Conservation (phyloP, 225 moss, liverwort and hornwort species). For the Pseudoscleropodium purum region DNA sequence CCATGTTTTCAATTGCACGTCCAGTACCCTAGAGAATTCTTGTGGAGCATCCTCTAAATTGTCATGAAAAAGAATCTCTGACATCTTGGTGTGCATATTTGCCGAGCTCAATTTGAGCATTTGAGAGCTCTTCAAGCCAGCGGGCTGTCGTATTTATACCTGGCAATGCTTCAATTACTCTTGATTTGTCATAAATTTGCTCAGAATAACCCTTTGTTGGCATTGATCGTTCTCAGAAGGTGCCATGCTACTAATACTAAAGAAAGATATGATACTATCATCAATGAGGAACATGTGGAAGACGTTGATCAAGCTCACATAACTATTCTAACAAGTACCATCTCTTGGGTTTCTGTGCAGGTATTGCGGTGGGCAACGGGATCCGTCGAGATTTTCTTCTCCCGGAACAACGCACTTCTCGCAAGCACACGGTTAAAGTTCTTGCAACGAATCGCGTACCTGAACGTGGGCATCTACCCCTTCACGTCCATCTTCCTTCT, state of each 20-base stretch:
- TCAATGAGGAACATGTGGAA: background rate
- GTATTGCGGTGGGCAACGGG: conserved; percentile 93
- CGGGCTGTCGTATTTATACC: background rate
- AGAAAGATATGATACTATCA: background rate
- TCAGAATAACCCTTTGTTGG: too few species aligned
- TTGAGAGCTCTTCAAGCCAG: too few species aligned
- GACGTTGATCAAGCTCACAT: background rate
- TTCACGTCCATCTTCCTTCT: conserved; percentile 85
- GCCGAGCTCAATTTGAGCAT: background rate
- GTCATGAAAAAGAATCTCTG: background rate
- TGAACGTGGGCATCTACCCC: conserved; percentile 87
- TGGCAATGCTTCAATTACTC: background rate
- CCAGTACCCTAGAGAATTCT: background rate
- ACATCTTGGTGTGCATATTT: background rate
- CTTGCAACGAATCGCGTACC: conserved; percentile 73
- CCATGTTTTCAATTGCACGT: background rate
- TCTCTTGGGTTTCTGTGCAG: background rate
- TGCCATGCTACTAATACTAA: background rate
- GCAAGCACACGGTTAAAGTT: conserved; percentile 69
- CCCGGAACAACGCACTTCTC: conserved; percentile 77
- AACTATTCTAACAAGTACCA: background rate
- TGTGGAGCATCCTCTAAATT: background rate
- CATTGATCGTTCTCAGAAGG: background rate
- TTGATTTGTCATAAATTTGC: background rate
- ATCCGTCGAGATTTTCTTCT: conserved; percentile 91